Conservation (phyloP, 345 rosid species). For the Linum trigynum region DNA sequence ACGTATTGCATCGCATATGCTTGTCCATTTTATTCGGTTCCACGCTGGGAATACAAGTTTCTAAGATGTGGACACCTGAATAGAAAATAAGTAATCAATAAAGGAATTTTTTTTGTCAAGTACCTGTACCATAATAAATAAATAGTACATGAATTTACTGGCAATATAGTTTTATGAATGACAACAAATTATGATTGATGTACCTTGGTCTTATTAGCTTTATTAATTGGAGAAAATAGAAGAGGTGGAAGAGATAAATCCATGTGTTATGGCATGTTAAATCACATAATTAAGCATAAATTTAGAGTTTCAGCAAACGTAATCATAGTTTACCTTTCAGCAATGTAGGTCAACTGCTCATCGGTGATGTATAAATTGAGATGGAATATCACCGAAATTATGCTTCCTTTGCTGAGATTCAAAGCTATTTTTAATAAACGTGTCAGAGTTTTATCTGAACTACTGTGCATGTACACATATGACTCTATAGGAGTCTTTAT, state of each 20-base stretch:
- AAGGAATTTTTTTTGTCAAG: no score
- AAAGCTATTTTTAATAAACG: slow-evolving; percentile 47
- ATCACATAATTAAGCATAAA: no score
- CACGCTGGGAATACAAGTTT: slow-evolving; percentile 75
- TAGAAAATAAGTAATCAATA: not conserved
- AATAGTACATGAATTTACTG: no score
- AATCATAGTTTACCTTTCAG: slow-evolving; percentile 42
- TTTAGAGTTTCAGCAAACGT: not conserved
- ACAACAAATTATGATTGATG: no score
- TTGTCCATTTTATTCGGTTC: slow-evolving; percentile 67
- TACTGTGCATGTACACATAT: slow-evolving; percentile 55
- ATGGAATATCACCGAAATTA: slow-evolving; percentile 54
- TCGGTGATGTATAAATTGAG: slow-evolving; percentile 53
- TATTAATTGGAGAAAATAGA: no score
- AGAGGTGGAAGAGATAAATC: no score
- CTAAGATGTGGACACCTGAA: slow-evolving; percentile 56
- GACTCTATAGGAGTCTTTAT: slow-evolving; percentile 66
- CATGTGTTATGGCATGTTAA: no score
- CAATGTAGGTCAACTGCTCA: slow-evolving; percentile 71
- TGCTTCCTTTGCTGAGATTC: slow-evolving; percentile 59
- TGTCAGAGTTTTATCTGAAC: slow-evolving; percentile 49
- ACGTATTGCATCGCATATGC: slow-evolving; percentile 60
- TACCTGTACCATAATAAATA: no score
- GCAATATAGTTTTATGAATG: no score
- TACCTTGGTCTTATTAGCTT: no score